Evolutionary conservation across 2,329 filamentous ascomycete genomes (phyloP).

Genomic region (Pseudogymnoascus verrucosus): DNA sequence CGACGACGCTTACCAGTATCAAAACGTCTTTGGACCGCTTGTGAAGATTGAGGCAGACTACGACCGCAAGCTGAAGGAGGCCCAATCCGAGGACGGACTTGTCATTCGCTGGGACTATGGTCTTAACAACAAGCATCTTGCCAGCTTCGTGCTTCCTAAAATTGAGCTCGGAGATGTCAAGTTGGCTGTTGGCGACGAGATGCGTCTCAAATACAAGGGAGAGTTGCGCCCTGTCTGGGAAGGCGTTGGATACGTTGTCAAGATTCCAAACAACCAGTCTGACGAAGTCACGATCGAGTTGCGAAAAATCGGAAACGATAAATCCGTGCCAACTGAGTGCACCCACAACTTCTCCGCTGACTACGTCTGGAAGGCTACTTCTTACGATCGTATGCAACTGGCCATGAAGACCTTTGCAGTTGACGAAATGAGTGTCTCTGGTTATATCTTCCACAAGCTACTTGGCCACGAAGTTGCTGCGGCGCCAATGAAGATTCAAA

Average conservation of each 20-base stretch:
- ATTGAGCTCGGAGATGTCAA: conserved; percentile 97
- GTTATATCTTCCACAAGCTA: conserved; percentile 96
- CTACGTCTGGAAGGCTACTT: conserved; percentile 99
- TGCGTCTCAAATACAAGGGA: conserved; percentile 94
- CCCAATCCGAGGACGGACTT: conserved; percentile 92
- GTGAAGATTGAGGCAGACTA: conserved; percentile 99
- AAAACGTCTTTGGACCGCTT: conserved; percentile 94
- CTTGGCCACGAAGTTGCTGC: conserved; percentile 91
- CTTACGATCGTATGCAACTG: conserved; percentile 97
- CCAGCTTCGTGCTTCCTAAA: conserved; percentile 92
- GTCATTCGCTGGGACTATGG: conserved; percentile 91
- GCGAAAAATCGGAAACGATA: conserved; percentile 90
- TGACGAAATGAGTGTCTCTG: conserved; percentile 96
- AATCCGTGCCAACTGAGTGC: conserved; percentile 89
- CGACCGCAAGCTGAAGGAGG: conserved; percentile 96
- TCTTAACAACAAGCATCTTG: conserved; percentile 93
- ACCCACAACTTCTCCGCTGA: conserved; percentile 97
- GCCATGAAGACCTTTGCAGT: conserved; percentile 99
- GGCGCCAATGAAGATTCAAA: conserved; percentile 87
- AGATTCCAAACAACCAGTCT: conserved; percentile 98
- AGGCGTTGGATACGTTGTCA: conserved; percentile 96
- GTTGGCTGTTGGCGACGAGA: conserved; percentile 94
- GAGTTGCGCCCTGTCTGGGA: conserved; percentile 91
- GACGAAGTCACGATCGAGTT: conserved; percentile 95
- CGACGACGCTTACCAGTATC: conserved; percentile 96